A percentile compares a stretch with the other conserved stretches of the same genome.
These are phyloP conservation scores for Trifolium pratense DNA, from an alignment of 306 rosid genomes.

Conservation along the genomic window DNA sequence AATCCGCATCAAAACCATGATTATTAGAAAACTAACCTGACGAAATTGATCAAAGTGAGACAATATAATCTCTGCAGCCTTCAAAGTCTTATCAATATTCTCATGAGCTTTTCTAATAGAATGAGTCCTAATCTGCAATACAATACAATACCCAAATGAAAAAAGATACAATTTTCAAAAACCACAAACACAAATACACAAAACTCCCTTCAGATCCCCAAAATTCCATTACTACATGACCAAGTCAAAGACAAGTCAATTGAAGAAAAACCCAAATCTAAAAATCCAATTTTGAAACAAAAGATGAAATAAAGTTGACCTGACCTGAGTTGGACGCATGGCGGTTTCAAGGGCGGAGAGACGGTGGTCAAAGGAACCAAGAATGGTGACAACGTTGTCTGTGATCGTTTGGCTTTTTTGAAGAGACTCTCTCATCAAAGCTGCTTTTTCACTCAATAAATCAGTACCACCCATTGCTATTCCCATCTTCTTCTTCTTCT, in stretches of 20 bases:
- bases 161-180: conserved; percentile 44
- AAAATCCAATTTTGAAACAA: conserved; percentile 28
- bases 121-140: conserved; percentile 78
- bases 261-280: conserved; percentile 32
- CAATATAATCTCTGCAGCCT: conserved; percentile 86
- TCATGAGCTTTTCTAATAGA: conserved; percentile 95
- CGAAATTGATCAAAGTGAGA: conserved; percentile 87
- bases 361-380: conserved; percentile 97
- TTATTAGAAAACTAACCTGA: conserved; percentile 61
- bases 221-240: conserved; percentile 9
- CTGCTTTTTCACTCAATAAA: conserved; percentile 76
- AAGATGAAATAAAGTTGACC: conserved; percentile 16
- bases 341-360: conserved; percentile 97
- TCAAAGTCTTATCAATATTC: conserved; percentile 88
- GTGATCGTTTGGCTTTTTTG: conserved; percentile 92
- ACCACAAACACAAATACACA: conserved; percentile 28
- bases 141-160: conserved; percentile 32
- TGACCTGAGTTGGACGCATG: conserved; percentile 96
- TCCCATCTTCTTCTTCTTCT: conserved; percentile 52
- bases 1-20: conserved; percentile 14
- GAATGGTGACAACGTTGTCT: conserved; percentile 85
- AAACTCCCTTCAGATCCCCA: conserved; percentile 50
- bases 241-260: conserved; percentile 50
- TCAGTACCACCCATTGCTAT: conserved; percentile 58
- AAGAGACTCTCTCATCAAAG: conserved; percentile 80